Evolutionary conservation across 345 rosid genomes (phyloP), one percentile per base, ranked within the genome.

Genomic region (Erodium maritimum): DNA sequence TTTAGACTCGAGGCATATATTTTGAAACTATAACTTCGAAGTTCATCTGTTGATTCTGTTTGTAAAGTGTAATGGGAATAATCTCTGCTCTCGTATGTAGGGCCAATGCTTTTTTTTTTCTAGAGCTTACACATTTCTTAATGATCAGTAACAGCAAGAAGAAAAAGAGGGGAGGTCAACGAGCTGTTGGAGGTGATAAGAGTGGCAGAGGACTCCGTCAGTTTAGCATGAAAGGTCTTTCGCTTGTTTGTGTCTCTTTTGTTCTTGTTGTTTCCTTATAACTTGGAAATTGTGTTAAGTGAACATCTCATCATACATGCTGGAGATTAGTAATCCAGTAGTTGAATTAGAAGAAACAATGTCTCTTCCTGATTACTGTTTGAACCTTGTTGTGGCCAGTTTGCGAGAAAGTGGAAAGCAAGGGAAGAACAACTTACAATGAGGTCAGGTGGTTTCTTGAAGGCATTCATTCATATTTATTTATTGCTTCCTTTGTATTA

Each of bases 171-270:
- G 24, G 76, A 59, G 93, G 90, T 58, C 99, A 90, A 67, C 82
- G 99, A 51, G 87, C 87, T 18, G 73, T 71, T 63, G 96, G 90
- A 53, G 86, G 90, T 51, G 99, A 94, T 77, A 94, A 94, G 78
- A 85, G 71, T 67, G 97, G 97, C 13, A 82, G 97, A 84, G 99
- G 99, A 51, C 90, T 94, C 37, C 99, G 99, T 24, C 99, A 94
- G 57, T 94, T 94, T 74, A 94, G 99, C 79, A 82, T 94, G 96
- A 90, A 90, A 90, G 99, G 99, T 94, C 51, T 48, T 61, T 62
- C 45, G n/a, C 48, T 53, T 23, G 22, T 69, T 53, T 51, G 54
- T 56, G 7, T 21, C 21, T 59, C 16, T 42, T 42, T 56, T 59
- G 23, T 25, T 1, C 9, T 11, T 58, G 13, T 17, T 14, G 12